Conservation (phyloP, 495 filamentous ascomycete species). For the Aspergillus bridgeri region DNA sequence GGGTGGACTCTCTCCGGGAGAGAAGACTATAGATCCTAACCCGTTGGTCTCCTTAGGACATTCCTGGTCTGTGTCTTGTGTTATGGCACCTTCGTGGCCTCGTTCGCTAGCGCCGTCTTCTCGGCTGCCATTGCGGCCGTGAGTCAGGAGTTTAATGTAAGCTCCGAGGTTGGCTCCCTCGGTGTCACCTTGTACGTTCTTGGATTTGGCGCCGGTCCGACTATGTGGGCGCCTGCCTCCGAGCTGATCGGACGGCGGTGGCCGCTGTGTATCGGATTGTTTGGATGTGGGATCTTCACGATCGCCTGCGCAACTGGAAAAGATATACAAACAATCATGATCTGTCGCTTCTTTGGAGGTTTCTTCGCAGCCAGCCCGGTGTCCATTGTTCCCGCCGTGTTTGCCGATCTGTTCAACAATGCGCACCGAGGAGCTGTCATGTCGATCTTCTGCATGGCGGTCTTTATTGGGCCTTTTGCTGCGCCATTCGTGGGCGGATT, state of each 20-base stretch:
- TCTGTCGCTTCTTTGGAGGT: conserved; percentile 51
- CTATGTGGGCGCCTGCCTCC: conserved; percentile 65
- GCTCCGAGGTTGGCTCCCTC: conserved; percentile 46
- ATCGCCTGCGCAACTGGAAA: conserved; percentile 55
- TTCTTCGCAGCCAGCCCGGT: conserved; percentile 50
- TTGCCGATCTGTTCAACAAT: conserved; percentile 52
- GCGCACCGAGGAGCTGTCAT: conserved; percentile 47
- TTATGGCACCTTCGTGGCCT: conserved; percentile 48
- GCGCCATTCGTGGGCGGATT: conserved; percentile 51
- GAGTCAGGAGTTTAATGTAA: conserved; percentile 44
- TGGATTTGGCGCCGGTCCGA: conserved; percentile 51
- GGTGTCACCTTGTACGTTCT: conserved; percentile 55
- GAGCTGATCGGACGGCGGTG: conserved; percentile 68
- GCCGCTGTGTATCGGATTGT: conserved; percentile 50
- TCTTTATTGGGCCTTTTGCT: conserved; percentile 46
- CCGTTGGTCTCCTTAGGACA: conserved; percentile 12
- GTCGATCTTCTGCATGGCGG: conserved; percentile 47
- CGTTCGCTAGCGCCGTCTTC: conserved; percentile 54
- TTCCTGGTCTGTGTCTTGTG: conserved; percentile 37
- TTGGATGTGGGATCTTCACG: conserved; percentile 53
- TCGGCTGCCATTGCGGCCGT: conserved; percentile 44
- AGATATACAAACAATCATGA: conserved; percentile 53
- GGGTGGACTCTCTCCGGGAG: conserved; percentile 16
- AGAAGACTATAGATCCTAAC: neutral
- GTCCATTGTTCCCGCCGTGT: conserved; percentile 46